A percentile compares a stretch with the other conserved stretches of the same genome.
Evolutionary conservation across 768 basidiomycete genomes (phyloP).

Genomic region (Russula abietina): DNA sequence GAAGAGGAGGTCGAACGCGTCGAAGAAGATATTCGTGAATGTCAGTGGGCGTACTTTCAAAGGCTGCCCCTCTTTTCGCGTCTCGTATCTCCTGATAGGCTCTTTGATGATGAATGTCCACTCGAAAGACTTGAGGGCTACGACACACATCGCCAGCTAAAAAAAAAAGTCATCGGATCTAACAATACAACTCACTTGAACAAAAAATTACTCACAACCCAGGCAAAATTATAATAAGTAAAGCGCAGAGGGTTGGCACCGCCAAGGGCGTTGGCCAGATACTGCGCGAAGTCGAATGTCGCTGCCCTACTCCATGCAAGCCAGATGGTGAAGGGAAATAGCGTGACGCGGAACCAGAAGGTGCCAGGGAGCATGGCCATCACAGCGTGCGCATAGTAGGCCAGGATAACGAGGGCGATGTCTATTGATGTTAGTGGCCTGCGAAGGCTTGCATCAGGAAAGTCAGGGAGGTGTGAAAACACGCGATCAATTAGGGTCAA

Average conservation of each 20-base stretch:
- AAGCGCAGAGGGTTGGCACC: slow-evolving; percentile 8
- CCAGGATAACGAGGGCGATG: slow-evolving; percentile 10
- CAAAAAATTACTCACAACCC: slow-evolving; percentile 9
- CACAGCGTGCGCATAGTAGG: slow-evolving; percentile 20
- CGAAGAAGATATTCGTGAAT: not conserved
- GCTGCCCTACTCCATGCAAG: slow-evolving; percentile 9
- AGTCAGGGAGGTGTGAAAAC: not conserved
- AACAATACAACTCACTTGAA: not conserved
- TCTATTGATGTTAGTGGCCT: not conserved
- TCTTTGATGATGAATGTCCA: slow-evolving; percentile 14
- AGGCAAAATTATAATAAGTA: slow-evolving; percentile 10
- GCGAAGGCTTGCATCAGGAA: slow-evolving; percentile 13
- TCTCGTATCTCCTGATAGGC: slow-evolving; percentile 12
- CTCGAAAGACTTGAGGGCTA: slow-evolving; percentile 16
- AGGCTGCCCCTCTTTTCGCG: not conserved
- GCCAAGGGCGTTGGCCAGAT: not conserved
- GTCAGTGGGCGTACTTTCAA: slow-evolving; percentile 10
- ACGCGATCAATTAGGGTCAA: not conserved
- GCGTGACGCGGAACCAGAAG: not conserved
- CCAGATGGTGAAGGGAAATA: slow-evolving; percentile 21
- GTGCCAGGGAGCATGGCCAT: slow-evolving; percentile 20
- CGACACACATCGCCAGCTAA: slow-evolving; percentile 10
- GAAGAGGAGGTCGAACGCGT: slow-evolving; percentile 21
- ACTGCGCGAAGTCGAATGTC: slow-evolving; percentile 10
- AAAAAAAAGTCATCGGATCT: not conserved